Evolutionary conservation across 2,329 filamentous ascomycete species (phyloP).

Genomic region (Myriosclerotinia curreyana): DNA sequence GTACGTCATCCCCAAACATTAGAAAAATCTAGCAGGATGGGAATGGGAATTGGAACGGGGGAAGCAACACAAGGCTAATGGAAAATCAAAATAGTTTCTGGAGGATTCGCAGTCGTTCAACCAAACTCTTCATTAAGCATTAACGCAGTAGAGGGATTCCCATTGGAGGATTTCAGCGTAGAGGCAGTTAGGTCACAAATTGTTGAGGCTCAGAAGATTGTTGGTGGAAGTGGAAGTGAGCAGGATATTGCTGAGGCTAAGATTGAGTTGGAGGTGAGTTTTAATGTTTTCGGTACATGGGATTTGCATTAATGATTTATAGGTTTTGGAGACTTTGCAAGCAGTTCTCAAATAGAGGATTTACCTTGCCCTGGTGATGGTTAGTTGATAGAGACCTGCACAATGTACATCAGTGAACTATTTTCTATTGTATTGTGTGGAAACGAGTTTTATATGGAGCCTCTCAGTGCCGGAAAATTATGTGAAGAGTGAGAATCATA

Average conservation of each 20-base stretch:
- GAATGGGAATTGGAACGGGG: not conserved
- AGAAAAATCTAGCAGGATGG: not conserved
- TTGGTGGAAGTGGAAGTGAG: conserved; percentile 85
- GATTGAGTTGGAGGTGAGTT: conserved; percentile 91
- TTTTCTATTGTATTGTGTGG: conserved; percentile 34
- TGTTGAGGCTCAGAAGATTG: conserved; percentile 93
- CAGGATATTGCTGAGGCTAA: conserved; percentile 98
- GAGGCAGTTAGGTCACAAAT: conserved; percentile 89
- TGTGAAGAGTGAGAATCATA: not conserved
- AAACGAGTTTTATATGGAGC: conserved; percentile 5
- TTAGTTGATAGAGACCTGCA: conserved; percentile 33
- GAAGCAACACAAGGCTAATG: not conserved
- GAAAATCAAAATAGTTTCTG: conserved; percentile 70
- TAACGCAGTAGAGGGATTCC: conserved; percentile 94
- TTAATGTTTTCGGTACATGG: not conserved
- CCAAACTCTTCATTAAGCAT: conserved; percentile 94
- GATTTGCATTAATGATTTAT: conserved; percentile 41
- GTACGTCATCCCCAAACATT: conserved; percentile 56
- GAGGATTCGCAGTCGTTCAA: conserved; percentile 95
- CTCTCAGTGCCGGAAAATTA: not conserved
- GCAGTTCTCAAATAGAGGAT: conserved; percentile 69
- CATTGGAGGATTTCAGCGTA: conserved; percentile 92
- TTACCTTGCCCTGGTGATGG: conserved; percentile 18
- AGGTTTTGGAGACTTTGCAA: conserved; percentile 83
- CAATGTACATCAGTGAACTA: conserved; percentile 39